Percentiles rank a stretch among this genome's conserved stretches.
phyloP scores from a whole-genome alignment of 2,329 filamentous ascomycete species.

The Phialocephala subalpina region DNA sequence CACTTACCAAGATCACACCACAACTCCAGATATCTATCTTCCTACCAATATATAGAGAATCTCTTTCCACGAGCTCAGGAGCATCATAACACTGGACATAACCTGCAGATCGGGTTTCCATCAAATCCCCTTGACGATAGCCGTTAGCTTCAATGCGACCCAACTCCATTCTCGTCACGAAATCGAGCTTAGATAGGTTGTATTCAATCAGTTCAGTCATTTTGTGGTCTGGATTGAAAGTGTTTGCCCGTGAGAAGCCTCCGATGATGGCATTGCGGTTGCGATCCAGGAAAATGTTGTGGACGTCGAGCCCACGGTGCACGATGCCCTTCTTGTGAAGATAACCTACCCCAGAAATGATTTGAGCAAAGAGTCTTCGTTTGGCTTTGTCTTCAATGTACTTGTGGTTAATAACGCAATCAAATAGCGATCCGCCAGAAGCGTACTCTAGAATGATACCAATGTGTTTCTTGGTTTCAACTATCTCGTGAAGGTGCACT shows the following conservation, averaged over 20 bases:
- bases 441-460: constrained; percentile 98
- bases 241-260: constrained; percentile 98
- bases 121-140: constrained; percentile 86
- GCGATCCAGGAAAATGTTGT: constrained; percentile 92
- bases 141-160: constrained; percentile 81
- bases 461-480: constrained; percentile 95
- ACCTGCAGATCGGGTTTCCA: constrained; percentile 99
- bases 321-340: constrained; percentile 99
- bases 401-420: constrained; percentile 96
- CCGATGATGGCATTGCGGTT: constrained; percentile 99
- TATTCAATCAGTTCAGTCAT: constrained; percentile 89
- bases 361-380: constrained; percentile 89
- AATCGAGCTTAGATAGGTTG: constrained; percentile 85
- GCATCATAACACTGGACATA: constrained; percentile 98
- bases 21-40: constrained; percentile 99
- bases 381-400: constrained; percentile 95
- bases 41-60: constrained; percentile 96
- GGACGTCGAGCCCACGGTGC: constrained; percentile 94
- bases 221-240: constrained; percentile 89
- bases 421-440: constrained; percentile 95
- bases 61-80: constrained; percentile 95
- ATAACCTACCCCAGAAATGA: constrained; percentile 96
- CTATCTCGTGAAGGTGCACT: constrained; percentile 96
- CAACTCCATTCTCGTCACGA: constrained; percentile 84
- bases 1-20: constrained; percentile 92